Evolutionary conservation across 257 asterid genomes (phyloP).

Genomic region (Solanum bulbocastanum): DNA sequence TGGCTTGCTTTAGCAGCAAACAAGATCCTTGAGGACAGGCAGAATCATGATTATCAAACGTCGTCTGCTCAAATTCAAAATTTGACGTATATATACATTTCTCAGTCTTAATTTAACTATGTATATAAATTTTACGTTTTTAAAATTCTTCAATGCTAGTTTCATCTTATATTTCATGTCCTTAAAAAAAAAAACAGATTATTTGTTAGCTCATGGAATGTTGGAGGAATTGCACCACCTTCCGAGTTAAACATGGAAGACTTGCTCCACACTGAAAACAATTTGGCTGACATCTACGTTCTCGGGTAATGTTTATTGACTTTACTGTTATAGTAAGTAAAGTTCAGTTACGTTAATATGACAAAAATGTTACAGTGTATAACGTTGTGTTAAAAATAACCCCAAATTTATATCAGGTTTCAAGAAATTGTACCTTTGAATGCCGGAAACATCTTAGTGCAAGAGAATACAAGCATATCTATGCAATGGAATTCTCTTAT

Average conservation of each 20-base stretch:
- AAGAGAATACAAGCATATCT: conserved; percentile 24
- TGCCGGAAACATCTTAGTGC: conserved; percentile 39
- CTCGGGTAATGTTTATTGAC: conserved; percentile 33
- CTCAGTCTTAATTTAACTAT: neutral
- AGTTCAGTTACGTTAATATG: neutral
- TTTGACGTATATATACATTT: conserved; percentile 16
- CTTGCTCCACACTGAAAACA: conserved; percentile 26
- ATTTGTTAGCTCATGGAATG: conserved; percentile 62
- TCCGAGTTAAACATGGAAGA: conserved; percentile 33
- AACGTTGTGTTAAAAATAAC: neutral
- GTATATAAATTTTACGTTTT: neutral
- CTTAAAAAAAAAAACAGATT: conserved; percentile 25
- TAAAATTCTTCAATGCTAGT: neutral
- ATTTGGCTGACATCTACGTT: conserved; percentile 48
- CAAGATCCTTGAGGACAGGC: conserved; percentile 7
- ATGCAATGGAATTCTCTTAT: conserved; percentile 50
- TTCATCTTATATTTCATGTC: neutral
- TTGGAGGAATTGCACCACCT: conserved; percentile 54
- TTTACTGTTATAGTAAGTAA: neutral
- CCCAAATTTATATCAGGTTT: conserved; percentile 30
- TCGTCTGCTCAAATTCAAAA: conserved; percentile 4
- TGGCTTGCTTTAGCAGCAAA: conserved; percentile 17
- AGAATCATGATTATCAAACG: neutral
- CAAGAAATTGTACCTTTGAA: conserved; percentile 65
- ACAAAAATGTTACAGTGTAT: neutral